phyloP scores from a whole-genome alignment of 2,329 filamentous ascomycete genomes.

The Diaporthe capsici region DNA sequence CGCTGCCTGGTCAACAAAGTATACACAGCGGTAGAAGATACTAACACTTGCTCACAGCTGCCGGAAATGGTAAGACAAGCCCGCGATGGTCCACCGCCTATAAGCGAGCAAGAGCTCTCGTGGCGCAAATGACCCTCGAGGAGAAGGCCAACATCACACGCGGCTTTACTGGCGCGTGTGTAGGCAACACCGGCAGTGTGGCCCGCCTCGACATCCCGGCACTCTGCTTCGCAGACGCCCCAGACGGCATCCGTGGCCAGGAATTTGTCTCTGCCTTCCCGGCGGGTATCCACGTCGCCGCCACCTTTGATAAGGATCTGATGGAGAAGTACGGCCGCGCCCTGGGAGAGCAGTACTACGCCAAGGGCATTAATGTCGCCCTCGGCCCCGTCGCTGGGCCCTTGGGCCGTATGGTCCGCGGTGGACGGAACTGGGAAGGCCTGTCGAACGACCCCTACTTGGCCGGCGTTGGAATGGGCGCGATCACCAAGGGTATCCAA shows the following conservation, averaged over 20 bases:
- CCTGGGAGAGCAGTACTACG: constrained; percentile 77
- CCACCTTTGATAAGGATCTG: constrained; percentile 78
- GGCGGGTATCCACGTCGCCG: constrained; percentile 77
- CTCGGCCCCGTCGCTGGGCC: constrained; percentile 72
- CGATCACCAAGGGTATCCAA: constrained; percentile 79
- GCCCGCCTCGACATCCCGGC: constrained; percentile 57
- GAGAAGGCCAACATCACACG: constrained; percentile 58
- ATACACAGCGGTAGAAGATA: not conserved
- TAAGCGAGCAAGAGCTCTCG: constrained; percentile 51
- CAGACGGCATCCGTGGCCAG: constrained; percentile 51
- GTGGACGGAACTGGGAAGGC: constrained; percentile 73
- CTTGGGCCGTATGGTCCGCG: constrained; percentile 73
- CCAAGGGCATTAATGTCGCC: constrained; percentile 79
- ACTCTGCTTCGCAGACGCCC: constrained; percentile 62
- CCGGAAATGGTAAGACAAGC: constrained; percentile 48
- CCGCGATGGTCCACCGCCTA: constrained; percentile 54
- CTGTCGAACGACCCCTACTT: constrained; percentile 72
- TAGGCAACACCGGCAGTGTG: constrained; percentile 49
- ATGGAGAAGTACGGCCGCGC: constrained; percentile 76
- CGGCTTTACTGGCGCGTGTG: constrained; percentile 51
- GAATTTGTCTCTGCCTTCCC: constrained; percentile 66
- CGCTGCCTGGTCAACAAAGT: not conserved
- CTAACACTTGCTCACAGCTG: constrained; percentile 43
- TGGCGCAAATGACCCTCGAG: constrained; percentile 55
- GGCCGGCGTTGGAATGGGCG: constrained; percentile 57